Conservation (phyloP, 2,329 filamentous ascomycete species). For the Penicillium sp. region DNA sequence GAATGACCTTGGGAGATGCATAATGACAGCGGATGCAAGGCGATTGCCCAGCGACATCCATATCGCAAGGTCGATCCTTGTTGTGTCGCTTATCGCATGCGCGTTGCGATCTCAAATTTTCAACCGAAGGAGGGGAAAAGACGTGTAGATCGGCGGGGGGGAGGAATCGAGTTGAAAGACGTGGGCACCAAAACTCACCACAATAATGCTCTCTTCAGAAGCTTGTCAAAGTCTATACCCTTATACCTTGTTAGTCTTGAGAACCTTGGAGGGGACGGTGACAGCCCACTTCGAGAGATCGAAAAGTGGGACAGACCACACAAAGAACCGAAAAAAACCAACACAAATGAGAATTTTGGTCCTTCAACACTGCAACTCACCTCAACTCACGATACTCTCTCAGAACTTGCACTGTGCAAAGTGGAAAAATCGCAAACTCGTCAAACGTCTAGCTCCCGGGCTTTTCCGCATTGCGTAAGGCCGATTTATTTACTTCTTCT, state of each 20-base stretch:
- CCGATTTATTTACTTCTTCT: conserved; percentile 8
- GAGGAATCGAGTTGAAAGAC: conserved; percentile 4
- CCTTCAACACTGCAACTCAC: conserved; percentile 2
- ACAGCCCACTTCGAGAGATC: conserved; percentile 30
- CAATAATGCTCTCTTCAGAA: conserved; percentile 22
- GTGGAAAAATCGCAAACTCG: conserved; percentile 26
- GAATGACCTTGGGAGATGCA: neutral
- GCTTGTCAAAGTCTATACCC: conserved; percentile 25
- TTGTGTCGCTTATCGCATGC: neutral
- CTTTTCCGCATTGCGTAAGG: conserved; percentile 44
- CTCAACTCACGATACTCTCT: conserved; percentile 9
- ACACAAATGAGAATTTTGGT: conserved; percentile 6
- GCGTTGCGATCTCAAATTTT: conserved; percentile 4
- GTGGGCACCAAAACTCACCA: conserved; percentile 28
- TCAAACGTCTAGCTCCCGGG: conserved; percentile 39
- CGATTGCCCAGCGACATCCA: neutral
- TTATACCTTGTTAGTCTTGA: conserved; percentile 20
- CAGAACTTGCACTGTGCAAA: conserved; percentile 11
- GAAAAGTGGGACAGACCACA: conserved; percentile 17
- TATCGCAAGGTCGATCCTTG: neutral
- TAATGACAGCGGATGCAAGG: neutral
- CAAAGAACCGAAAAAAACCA: conserved; percentile 7
- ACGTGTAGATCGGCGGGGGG: conserved; percentile 11
- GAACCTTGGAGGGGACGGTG: conserved; percentile 34
- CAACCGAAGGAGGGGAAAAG: conserved; percentile 7